Base-by-base conservation (phyloP, 257 asterid genomes). In the Craterostigma plantagineum region DNA sequence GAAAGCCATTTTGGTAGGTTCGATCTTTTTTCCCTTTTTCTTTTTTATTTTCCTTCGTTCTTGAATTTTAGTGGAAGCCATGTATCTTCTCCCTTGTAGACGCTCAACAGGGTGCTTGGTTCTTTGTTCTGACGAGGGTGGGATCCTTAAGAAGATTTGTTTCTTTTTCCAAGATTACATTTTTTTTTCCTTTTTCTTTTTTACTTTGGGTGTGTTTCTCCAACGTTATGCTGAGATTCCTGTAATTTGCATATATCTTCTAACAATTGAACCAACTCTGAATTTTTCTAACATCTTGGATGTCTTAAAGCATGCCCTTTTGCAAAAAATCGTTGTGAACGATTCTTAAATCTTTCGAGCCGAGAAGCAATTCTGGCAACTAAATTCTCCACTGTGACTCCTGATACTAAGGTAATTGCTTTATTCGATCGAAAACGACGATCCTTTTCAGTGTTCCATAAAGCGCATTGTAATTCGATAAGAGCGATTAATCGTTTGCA, bases 1-100 rank as follows among this genome's bases (percentile, higher is more conserved):
- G 33, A 45, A 54, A 56, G 36, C 53, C 53, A 30, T 55, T 57
- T 62, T 51, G 38, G 44, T 55, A 65, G 74, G 74, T 68, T n/a
- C 39, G 44, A 3, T 57, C 50, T 35, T 48, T 37, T 55, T 38
- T n/a, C n/a, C 58, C 23, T 64, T 10, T 16, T 8, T 10, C 17
- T 12, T 10, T 14, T 11, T 16, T 14, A 1, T 14, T 40, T 40
- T n/a, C 12, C 12, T 14, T 14, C 3, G 10, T 7, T 14, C 16
- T 40, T 14, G 10, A 40, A 8, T 11, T 14, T n/a, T 14, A 7
- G 3, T 40, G 45, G 16, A 40, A 3, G 17, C 10, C 12, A 8
- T 36, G n/a, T 40, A 14, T 40, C 4, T 40, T 14, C 16, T 40
- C 30, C 30, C 6, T 23, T n/a, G n/a, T n/a, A 42, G n/a, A 42